Conservation (phyloP, 1,284 basidiomycete species). For the Ceratobasidium theobromae region DNA sequence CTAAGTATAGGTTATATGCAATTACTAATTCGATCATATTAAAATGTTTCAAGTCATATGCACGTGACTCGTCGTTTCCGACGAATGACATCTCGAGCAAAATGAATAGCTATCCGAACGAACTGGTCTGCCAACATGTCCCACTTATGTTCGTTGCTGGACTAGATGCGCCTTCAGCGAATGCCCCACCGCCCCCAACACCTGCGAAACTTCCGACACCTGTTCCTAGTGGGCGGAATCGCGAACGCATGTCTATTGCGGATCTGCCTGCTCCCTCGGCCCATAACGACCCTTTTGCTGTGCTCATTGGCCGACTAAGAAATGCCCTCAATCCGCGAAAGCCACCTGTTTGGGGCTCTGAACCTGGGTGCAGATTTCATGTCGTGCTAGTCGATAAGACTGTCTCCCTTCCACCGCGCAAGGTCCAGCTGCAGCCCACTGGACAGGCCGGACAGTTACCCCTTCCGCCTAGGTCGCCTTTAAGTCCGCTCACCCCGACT, state of each 20-base stretch:
- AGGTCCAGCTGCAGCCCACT: constrained; percentile 59
- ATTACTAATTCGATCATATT: no score
- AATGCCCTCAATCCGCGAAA: constrained; percentile 66
- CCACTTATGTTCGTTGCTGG: constrained; percentile 94
- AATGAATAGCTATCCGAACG: constrained; percentile 89
- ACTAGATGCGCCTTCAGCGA: constrained; percentile 50
- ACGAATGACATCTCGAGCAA: constrained; percentile 13
- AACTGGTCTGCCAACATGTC: constrained; percentile 78
- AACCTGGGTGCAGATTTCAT: constrained; percentile 66
- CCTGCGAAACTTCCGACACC: constrained; percentile 39
- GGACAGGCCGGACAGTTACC: background rate
- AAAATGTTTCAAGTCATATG: no score
- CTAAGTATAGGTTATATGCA: no score
- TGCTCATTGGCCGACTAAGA: constrained; percentile 56
- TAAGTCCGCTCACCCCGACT: constrained; percentile 84
- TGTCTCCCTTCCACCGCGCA: constrained; percentile 70
- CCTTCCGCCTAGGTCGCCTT: constrained; percentile 67
- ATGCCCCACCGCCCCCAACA: constrained; percentile 15
- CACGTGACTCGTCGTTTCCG: background rate
- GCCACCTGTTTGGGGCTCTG: constrained; percentile 46
- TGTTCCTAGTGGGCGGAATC: constrained; percentile 49
- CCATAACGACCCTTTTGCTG: constrained; percentile 46
- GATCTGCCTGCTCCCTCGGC: constrained; percentile 12
- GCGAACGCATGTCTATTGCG: constrained; percentile 21
- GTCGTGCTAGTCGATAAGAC: constrained; percentile 70